Conservation (phyloP, 345 rosid species). For the Mercurialis annua region DNA sequence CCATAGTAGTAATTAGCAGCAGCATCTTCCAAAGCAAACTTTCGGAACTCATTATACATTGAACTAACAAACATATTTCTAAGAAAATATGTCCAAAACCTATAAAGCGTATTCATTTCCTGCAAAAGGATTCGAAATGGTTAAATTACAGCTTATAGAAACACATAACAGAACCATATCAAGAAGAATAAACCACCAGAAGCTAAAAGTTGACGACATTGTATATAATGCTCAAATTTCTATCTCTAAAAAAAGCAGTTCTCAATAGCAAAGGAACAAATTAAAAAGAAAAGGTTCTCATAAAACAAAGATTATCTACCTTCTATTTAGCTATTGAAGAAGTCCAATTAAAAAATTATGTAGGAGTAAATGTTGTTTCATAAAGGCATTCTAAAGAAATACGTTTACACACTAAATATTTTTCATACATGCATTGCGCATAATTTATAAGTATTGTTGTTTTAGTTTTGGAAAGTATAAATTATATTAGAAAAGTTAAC, state of each 20-base stretch:
- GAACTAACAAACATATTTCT: constrained; percentile 69
- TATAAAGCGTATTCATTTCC: constrained; percentile 95
- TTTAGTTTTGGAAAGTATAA: too few species aligned
- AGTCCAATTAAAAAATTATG: too few species aligned
- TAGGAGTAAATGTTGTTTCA: too few species aligned
- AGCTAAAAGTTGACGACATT: constrained; percentile 1
- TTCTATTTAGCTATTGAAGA: too few species aligned
- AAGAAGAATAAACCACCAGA: neutral
- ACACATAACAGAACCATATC: neutral
- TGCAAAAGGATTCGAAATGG: constrained; percentile 33
- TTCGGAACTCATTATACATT: constrained; percentile 85
- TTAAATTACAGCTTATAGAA: neutral
- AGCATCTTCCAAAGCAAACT: constrained; percentile 83
- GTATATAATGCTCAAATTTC: neutral
- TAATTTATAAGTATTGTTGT: too few species aligned
- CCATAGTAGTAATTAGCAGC: constrained; percentile 82
- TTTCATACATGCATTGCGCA: too few species aligned
- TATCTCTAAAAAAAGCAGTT: neutral
- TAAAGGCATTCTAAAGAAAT: too few species aligned
- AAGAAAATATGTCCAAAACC: constrained; percentile 96
- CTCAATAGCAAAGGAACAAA: neutral
- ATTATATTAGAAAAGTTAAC: too few species aligned
- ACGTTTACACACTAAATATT: too few species aligned
- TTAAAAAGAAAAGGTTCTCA: too few species aligned
- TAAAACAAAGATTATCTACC: too few species aligned